Conservation (phyloP, 2,329 filamentous ascomycete genomes). For the Stagonosporopsis rhizophila region DNA sequence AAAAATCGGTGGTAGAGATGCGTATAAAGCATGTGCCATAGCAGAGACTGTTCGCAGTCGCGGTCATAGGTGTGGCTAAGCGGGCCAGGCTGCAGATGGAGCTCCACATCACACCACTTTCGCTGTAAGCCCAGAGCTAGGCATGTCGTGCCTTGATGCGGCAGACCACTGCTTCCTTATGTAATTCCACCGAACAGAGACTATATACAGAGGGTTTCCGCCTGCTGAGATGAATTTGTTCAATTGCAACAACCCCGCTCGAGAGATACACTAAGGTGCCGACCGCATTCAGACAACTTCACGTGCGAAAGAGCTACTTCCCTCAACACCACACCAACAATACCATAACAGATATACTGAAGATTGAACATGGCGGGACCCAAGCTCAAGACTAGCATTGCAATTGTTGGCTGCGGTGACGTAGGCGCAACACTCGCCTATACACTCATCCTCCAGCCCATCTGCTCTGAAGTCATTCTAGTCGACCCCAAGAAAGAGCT, state of each 20-base stretch:
- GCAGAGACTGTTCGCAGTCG: not conserved
- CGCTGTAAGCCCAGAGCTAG: slow-evolving; percentile 28
- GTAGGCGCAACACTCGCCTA: slow-evolving; percentile 61
- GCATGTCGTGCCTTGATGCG: slow-evolving; percentile 15
- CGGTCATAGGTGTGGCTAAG: slow-evolving; percentile 7
- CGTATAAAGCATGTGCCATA: not conserved
- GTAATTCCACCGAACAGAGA: slow-evolving; percentile 1
- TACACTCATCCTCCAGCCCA: slow-evolving; percentile 59
- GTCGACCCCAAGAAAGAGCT: slow-evolving; percentile 59
- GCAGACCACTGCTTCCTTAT: slow-evolving; percentile 1
- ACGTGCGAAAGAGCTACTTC: not conserved
- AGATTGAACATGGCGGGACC: slow-evolving; percentile 28
- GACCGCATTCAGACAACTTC: slow-evolving; percentile 7
- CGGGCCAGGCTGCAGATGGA: slow-evolving; percentile 11
- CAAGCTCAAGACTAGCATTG: slow-evolving; percentile 51
- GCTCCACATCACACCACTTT: slow-evolving; percentile 30
- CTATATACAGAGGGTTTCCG: slow-evolving; percentile 10
- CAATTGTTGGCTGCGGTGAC: slow-evolving; percentile 60
- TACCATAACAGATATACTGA: not conserved
- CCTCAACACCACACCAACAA: not conserved
- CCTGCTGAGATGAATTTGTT: not conserved
- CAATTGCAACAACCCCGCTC: not conserved
- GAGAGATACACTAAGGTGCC: not conserved
- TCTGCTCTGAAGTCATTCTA: slow-evolving; percentile 61
- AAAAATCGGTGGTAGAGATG: slow-evolving; percentile 26